Evolutionary conservation across 768 basidiomycete genomes (phyloP).

Genomic region (Termitomyces sp.): DNA sequence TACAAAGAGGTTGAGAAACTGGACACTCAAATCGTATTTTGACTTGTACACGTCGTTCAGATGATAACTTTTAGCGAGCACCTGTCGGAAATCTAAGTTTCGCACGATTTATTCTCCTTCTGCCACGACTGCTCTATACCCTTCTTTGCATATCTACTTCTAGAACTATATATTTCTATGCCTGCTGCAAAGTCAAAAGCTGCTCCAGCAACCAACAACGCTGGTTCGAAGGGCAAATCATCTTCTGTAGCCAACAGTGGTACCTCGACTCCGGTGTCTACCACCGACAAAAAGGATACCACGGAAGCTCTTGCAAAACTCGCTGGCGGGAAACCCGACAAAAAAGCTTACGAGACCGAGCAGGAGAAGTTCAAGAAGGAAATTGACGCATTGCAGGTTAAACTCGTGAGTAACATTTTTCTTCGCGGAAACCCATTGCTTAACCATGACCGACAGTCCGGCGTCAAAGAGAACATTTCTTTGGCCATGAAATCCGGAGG

Average conservation of each 20-base stretch:
- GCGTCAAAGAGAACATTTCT: conserved; percentile 74
- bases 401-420: conserved; percentile 61
- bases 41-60: conserved; percentile 17
- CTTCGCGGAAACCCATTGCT: conserved; percentile 1
- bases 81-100: conserved; percentile 16
- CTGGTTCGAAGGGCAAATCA: conserved; percentile 38
- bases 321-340: conserved; percentile 73
- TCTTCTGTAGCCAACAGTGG: conserved; percentile 37
- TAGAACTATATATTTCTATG: conserved; percentile 29
- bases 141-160: conserved; percentile 16
- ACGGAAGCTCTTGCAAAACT: conserved; percentile 32
- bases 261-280: conserved; percentile 43
- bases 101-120: conserved; percentile 20
- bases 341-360: conserved; percentile 78
- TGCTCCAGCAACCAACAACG: conserved; percentile 35
- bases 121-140: conserved; percentile 16
- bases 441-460: conserved; percentile 39
- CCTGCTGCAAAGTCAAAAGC: conserved; percentile 56
- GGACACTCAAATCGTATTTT: conserved; percentile 68
- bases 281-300: conserved; percentile 41
- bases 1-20: conserved; percentile 81
- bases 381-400: conserved; percentile 77
- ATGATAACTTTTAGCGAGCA: background rate
- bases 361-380: conserved; percentile 79
- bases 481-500: conserved; percentile 52